Evolutionary conservation across 1,139 yeast species (phyloP).

Genomic region (Wickerhamomyces sp.): DNA sequence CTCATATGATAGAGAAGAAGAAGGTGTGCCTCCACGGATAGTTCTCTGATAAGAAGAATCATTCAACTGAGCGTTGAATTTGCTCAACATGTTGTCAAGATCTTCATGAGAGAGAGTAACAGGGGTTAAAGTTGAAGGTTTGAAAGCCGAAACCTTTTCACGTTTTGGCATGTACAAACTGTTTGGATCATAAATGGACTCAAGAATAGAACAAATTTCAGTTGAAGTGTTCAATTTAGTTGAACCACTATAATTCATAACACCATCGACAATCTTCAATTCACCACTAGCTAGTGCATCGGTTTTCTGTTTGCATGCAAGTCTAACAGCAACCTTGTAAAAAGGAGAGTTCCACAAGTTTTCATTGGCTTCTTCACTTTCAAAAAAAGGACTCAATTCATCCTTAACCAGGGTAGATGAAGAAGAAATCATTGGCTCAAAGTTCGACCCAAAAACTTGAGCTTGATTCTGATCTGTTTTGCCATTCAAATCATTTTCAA

Average conservation of each 20-base stretch:
- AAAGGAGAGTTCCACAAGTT: neutral
- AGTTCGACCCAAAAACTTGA: neutral
- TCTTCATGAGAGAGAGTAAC: too few relatives aligned
- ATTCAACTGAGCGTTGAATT: neutral
- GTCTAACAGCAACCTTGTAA: neutral
- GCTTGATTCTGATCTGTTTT: neutral
- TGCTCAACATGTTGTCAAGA: neutral
- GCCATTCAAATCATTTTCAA: neutral
- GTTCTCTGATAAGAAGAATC: neutral
- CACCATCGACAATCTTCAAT: neutral
- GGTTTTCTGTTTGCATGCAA: neutral
- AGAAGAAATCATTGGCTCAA: too few relatives aligned
- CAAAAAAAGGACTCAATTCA: neutral
- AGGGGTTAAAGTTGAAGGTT: neutral
- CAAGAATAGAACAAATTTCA: neutral
- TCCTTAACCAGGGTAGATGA: neutral
- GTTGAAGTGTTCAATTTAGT: constrained; percentile 3
- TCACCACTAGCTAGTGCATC: neutral
- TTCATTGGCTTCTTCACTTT: neutral
- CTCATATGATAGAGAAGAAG: too few relatives aligned
- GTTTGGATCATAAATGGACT: neutral
- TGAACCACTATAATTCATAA: constrained; percentile 6
- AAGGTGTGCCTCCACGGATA: neutral
- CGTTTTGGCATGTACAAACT: neutral
- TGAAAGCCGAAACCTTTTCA: neutral